Evolutionary conservation across 129 eudicot genomes (phyloP).

Genomic region (Mikania micrantha): DNA sequence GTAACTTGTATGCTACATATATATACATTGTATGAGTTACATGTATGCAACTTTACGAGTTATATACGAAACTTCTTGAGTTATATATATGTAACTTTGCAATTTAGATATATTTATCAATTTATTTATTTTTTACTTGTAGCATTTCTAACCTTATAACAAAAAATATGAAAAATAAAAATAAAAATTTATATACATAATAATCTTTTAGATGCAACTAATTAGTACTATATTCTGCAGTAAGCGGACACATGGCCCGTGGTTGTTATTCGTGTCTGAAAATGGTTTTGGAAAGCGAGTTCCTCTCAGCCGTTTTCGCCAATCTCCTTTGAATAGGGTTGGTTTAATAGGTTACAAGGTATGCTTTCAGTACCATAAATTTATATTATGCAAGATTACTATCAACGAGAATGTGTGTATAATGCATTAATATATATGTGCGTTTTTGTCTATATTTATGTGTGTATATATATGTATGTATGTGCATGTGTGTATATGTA

Average conservation of each 20-base stretch:
- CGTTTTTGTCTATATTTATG: no score
- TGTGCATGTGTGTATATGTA: no score
- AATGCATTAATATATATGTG: no score
- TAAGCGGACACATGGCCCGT: conserved; percentile 56
- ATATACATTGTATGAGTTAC: no score
- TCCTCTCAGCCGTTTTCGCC: conserved; percentile 73
- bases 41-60: no score
- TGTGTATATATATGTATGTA: no score
- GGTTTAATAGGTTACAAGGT: conserved; percentile 94
- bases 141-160: no score
- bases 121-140: no score
- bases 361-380: neutral
- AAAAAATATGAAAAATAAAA: no score
- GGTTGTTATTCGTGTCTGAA: conserved; percentile 90
- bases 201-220: neutral
- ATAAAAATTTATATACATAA: no score
- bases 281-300: conserved; percentile 92
- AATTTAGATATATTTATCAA: neutral
- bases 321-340: conserved; percentile 62
- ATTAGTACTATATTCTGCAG: conserved; percentile 24
- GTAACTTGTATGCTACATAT: no score
- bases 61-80: no score
- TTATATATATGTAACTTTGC: neutral
- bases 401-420: neutral
- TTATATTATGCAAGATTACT: neutral